These are phyloP conservation scores for Teunomyces pallodes DNA, from an alignment of 805 yeast species.

Conservation along the genomic window DNA sequence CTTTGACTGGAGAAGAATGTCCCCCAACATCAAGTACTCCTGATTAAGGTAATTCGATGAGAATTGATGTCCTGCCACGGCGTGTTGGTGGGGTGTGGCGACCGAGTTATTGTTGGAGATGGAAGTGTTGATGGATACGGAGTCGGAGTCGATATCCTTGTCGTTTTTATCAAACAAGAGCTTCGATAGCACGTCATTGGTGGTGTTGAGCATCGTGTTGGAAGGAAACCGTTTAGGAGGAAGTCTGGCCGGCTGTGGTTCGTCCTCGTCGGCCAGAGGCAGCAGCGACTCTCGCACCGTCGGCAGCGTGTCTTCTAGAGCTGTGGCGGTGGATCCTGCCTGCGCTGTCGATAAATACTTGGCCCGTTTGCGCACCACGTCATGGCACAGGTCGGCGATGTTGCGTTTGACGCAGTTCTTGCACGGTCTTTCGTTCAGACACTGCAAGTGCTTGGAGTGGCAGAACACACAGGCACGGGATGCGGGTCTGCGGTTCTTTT, in stretches of 20 bases:
- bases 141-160: constrained; percentile 12
- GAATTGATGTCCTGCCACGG: constrained; percentile 15
- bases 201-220: constrained; percentile 19
- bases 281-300: background rate
- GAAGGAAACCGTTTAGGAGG: constrained; percentile 1
- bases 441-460: constrained; percentile 70
- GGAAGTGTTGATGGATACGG: constrained; percentile 4
- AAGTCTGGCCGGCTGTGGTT: background rate
- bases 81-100: constrained; percentile 8
- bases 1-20: constrained; percentile 41
- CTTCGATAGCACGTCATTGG: constrained; percentile 13
- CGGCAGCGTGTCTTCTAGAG: background rate
- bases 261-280: background rate
- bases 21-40: constrained; percentile 51
- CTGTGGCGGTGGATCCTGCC: background rate
- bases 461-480: constrained; percentile 71
- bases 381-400: constrained; percentile 52
- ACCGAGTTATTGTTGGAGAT: constrained; percentile 1
- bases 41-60: constrained; percentile 48
- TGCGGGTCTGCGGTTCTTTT: constrained; percentile 57
- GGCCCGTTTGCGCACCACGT: constrained; percentile 54
- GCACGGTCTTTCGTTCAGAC: constrained; percentile 70
- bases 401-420: constrained; percentile 65
- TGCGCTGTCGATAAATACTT: constrained; percentile 26
- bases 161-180: constrained; percentile 17